These are phyloP conservation scores for Posidonia oceanica DNA, from an alignment of 116 monocot genomes.

Conservation along the genomic window DNA sequence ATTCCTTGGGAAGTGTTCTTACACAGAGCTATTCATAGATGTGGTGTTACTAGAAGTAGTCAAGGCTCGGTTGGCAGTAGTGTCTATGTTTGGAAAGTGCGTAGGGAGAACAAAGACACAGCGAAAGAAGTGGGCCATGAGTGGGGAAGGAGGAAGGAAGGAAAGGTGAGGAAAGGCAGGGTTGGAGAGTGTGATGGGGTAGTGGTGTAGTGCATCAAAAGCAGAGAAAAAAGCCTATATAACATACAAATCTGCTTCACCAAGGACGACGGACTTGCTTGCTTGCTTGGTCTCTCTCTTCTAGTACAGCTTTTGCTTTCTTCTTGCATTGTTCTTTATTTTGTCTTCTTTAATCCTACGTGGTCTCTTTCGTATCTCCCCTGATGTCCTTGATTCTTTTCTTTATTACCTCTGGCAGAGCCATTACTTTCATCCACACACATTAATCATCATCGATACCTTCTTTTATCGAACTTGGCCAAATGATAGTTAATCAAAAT, in stretches of 20 bases:
- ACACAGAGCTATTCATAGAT: neutral
- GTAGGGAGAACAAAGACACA: neutral
- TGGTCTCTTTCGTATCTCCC: no score
- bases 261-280: neutral
- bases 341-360: no score
- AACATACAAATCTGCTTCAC: neutral
- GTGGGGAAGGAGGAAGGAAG: neutral
- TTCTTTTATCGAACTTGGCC: no score
- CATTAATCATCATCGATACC: no score
- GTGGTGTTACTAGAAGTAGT: neutral
- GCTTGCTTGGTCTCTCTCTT: neutral
- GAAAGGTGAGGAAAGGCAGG: neutral
- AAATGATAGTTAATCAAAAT: no score
- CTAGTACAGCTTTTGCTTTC: neutral
- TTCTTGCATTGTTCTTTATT: neutral
- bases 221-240: constrained; percentile 2
- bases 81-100: neutral
- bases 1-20: neutral
- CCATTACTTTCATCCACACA: no score
- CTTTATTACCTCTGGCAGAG: no score
- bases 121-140: no score
- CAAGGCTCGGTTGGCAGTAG: neutral
- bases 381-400: no score
- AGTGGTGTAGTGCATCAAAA: neutral
- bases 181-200: constrained; percentile 1